phyloP scores from a whole-genome alignment of 176 grass and related monocot genomes.

The Tillandsia leiboldiana region DNA sequence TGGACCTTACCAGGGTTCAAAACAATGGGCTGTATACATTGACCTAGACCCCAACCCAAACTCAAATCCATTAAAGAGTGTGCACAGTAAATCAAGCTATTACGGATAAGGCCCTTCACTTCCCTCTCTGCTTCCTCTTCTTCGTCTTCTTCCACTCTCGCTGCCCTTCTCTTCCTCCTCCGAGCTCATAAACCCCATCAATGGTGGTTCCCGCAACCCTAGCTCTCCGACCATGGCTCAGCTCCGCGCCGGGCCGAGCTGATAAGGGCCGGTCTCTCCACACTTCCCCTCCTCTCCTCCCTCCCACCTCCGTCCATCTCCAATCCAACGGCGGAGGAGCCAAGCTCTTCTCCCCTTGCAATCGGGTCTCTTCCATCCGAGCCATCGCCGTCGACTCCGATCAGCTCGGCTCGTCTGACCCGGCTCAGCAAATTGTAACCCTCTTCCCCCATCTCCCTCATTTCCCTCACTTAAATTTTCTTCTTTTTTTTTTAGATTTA shows the following conservation, averaged over 20 bases:
- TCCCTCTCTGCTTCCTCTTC: too few relatives aligned
- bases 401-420: constrained; percentile 34
- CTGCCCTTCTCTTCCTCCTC: neutral
- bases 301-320: constrained; percentile 2
- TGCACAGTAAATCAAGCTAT: too few relatives aligned
- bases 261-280: neutral
- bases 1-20: too few relatives aligned
- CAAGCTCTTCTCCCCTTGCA: constrained; percentile 5
- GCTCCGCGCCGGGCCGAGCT: constrained; percentile 14
- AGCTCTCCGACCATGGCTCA: constrained; percentile 42
- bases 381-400: constrained; percentile 55
- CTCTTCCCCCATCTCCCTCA: neutral
- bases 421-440: constrained; percentile 35
- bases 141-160: neutral
- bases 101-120: too few relatives aligned
- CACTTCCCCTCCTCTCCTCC: constrained; percentile 10
- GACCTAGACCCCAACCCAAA: too few relatives aligned
- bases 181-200: neutral
- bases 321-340: neutral
- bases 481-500: neutral
- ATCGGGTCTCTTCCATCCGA: constrained; percentile 7
- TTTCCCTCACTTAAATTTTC: neutral
- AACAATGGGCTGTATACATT: too few relatives aligned
- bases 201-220: constrained; percentile 62
- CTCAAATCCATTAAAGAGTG: too few relatives aligned